Base-by-base conservation (phyloP, 164 flowering plant genomes). In the Houttuynia cordata region DNA sequence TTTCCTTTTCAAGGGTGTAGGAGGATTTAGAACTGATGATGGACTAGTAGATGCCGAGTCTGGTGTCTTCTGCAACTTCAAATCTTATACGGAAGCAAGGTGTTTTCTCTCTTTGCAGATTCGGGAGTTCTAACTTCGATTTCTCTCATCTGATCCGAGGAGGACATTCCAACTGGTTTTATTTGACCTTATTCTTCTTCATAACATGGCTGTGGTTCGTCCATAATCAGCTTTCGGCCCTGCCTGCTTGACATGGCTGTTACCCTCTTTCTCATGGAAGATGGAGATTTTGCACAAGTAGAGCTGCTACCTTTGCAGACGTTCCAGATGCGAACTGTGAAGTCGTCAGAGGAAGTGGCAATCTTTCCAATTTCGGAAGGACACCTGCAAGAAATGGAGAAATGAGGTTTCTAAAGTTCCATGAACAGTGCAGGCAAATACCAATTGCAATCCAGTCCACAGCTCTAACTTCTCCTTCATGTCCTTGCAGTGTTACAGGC, bases 381-480 rank as follows among this genome's bases (percentile, higher is more conserved):
- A 54, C 85, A 81, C 97, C 99, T 94, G 75, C 56, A 75, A 47
- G 47, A 52, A 13, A 7, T 24, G 17, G 49, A 45, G 49, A 45
- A 17, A 17, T 45, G 2, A 12, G 49, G 17, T 12, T 17, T 0
- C 12, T 10, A 45, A 10, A 17, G 13, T 45, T 45, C 49, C 49
- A 45, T 45, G 3, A 12, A 7, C 17, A 45, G 13, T 3, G 13
- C 8, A 45, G 13, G 49, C 49, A 45, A 45, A 17, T 45, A 45
- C 49, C 2, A 45, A 45, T 45, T 45, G 8, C 13, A 45, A 17
- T 17, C 45, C 97, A 94, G 68, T 80, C 84, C 45, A 94, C 91
- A 45, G 99, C 84, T 58, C 93, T 86, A 64, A 88, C 96, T 81
- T 94, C 97, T 68, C 85, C 87, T 24, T 81, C 83, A 62, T 94